Conservation (phyloP, 495 filamentous ascomycete genomes). For the Penicillium cataractarum region DNA sequence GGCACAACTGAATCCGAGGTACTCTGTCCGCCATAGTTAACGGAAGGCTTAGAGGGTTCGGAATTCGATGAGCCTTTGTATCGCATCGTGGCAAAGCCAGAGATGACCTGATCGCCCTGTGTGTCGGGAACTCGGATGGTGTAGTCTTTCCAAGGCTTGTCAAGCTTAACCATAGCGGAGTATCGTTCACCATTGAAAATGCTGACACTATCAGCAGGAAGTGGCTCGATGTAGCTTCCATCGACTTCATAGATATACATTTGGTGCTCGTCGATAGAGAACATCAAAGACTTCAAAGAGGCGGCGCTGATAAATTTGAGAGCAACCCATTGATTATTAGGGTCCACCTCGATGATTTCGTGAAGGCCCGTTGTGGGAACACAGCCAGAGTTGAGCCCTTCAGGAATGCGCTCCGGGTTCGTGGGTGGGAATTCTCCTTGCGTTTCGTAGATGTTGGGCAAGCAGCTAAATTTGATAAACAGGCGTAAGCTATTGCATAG, state of each 20-base stretch:
- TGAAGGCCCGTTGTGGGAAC: slow-evolving; percentile 39
- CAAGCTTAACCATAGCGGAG: slow-evolving; percentile 42
- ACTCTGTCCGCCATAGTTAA: slow-evolving; percentile 44
- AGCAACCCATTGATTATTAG: slow-evolving; percentile 45
- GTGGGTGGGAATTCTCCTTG: slow-evolving; percentile 33
- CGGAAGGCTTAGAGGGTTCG: slow-evolving; percentile 33
- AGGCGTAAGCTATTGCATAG: not conserved
- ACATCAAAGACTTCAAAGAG: slow-evolving; percentile 38
- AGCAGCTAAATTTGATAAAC: slow-evolving; percentile 17
- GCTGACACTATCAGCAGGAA: slow-evolving; percentile 30
- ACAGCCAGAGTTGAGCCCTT: slow-evolving; percentile 43
- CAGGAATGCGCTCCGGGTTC: slow-evolving; percentile 41
- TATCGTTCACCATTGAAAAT: slow-evolving; percentile 44
- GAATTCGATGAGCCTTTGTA: slow-evolving; percentile 36
- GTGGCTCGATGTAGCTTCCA: slow-evolving; percentile 42
- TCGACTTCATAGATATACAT: slow-evolving; percentile 49
- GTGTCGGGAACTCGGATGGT: slow-evolving; percentile 39
- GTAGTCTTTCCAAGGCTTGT: slow-evolving; percentile 38
- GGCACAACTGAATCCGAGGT: slow-evolving; percentile 35
- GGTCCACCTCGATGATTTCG: slow-evolving; percentile 43
- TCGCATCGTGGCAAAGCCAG: slow-evolving; percentile 34
- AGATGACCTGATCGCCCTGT: slow-evolving; percentile 41
- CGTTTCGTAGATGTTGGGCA: slow-evolving; percentile 35
- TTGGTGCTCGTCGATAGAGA: slow-evolving; percentile 48
- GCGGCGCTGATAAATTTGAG: slow-evolving; percentile 54